phyloP scores from a whole-genome alignment of 2,329 filamentous ascomycete genomes.

The Penicillium rolfsii region DNA sequence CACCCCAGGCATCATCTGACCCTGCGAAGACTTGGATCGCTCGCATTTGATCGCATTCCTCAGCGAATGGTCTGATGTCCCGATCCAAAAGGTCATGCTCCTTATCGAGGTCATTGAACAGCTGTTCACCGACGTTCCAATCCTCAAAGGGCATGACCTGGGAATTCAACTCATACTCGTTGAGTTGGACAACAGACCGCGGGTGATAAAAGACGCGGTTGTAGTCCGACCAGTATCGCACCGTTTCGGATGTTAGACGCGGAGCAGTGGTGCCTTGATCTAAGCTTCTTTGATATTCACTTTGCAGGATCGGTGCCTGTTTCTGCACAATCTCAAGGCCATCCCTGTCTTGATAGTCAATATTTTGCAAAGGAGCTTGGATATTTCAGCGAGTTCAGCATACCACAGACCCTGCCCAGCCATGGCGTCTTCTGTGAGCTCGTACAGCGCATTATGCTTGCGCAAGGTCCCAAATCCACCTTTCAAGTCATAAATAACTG shows the following conservation, averaged over 20 bases:
- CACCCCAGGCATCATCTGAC: conserved; percentile 79
- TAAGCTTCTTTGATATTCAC: conserved; percentile 77
- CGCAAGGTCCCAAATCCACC: conserved; percentile 86
- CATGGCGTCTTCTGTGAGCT: conserved; percentile 51
- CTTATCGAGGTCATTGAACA: conserved; percentile 72
- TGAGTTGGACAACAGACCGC: conserved; percentile 80
- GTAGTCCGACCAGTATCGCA: conserved; percentile 98
- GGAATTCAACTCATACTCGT: conserved; percentile 83
- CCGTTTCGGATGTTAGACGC: conserved; percentile 66
- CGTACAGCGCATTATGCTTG: conserved; percentile 87
- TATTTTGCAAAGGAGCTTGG: not conserved
- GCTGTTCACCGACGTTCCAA: conserved; percentile 71
- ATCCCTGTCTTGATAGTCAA: conserved; percentile 54
- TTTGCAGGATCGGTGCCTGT: conserved; percentile 68
- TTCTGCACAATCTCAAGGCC: conserved; percentile 70
- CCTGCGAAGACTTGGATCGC: conserved; percentile 77
- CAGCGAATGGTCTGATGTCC: conserved; percentile 84
- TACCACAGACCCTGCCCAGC: conserved; percentile 52
- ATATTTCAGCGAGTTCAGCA: conserved; percentile 13
- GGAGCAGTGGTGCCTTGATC: conserved; percentile 70
- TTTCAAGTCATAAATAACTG: conserved; percentile 93
- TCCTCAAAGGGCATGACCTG: conserved; percentile 79
- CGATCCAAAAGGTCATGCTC: conserved; percentile 87
- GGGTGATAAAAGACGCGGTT: conserved; percentile 92
- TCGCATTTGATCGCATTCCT: conserved; percentile 92